phyloP scores from a whole-genome alignment of 768 basidiomycete genomes.

The Termitomyces sp. region DNA sequence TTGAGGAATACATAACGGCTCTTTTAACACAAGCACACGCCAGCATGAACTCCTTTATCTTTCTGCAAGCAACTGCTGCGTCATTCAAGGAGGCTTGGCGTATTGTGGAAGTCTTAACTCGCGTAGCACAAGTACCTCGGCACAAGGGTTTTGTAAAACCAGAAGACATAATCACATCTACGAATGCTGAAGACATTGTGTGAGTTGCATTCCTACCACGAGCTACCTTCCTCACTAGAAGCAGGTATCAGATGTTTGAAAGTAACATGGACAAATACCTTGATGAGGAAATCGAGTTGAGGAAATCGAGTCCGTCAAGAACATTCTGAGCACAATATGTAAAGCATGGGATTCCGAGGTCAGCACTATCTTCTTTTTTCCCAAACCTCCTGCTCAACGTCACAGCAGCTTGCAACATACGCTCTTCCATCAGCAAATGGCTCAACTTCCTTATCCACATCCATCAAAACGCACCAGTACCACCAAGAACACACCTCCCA shows the following conservation, averaged over 20 bases:
- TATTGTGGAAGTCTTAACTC: conserved; percentile 71
- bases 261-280: conserved; percentile 97
- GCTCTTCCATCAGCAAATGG: conserved; percentile 1
- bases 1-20: conserved; percentile 81
- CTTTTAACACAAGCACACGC: conserved; percentile 68
- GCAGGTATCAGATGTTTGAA: conserved; percentile 92
- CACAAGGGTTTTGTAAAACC: neutral
- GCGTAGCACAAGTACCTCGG: conserved; percentile 37
- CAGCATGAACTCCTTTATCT: conserved; percentile 47
- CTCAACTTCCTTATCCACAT: neutral
- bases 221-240: conserved; percentile 1
- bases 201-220: conserved; percentile 29
- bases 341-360: conserved; percentile 74
- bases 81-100: conserved; percentile 86
- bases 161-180: conserved; percentile 12
- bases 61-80: conserved; percentile 83
- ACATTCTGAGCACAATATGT: conserved; percentile 67
- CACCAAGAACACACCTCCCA: conserved; percentile 12
- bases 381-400: conserved; percentile 3
- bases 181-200: conserved; percentile 76
- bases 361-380: neutral
- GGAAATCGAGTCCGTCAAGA: conserved; percentile 77
- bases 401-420: conserved; percentile 8
- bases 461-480: conserved; percentile 5
- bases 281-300: conserved; percentile 91